A percentile compares a stretch with the other conserved stretches of the same genome.
Conservation (phyloP, 306 rosid species). For the Comarum palustre region DNA sequence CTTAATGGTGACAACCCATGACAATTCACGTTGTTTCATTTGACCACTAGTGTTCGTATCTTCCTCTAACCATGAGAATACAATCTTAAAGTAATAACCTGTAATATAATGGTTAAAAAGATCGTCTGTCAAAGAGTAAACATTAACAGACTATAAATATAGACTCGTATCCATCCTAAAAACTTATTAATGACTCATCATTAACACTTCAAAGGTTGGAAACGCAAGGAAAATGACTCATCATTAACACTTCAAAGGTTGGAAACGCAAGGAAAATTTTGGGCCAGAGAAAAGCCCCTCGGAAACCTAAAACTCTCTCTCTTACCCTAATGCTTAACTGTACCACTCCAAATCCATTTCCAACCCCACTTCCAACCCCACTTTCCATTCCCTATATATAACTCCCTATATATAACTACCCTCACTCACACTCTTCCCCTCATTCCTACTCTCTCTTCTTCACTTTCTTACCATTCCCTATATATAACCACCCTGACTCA, state of each 20-base stretch:
- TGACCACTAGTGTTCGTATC: too few relatives aligned
- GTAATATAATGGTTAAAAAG: too few relatives aligned
- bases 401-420: slow-evolving; percentile 20
- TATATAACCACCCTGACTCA: slow-evolving; percentile 11
- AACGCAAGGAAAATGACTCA: too few relatives aligned
- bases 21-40: too few relatives aligned
- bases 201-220: too few relatives aligned
- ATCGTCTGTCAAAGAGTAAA: too few relatives aligned
- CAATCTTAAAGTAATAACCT: too few relatives aligned
- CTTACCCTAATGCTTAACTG: neutral
- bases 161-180: too few relatives aligned
- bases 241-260: slow-evolving; percentile 53
- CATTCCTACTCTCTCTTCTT: slow-evolving; percentile 15
- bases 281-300: slow-evolving; percentile 28
- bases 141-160: too few relatives aligned
- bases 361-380: slow-evolving; percentile 15
- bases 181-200: too few relatives aligned
- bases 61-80: too few relatives aligned
- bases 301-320: slow-evolving; percentile 11
- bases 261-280: slow-evolving; percentile 57
- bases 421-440: slow-evolving; percentile 13
- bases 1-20: too few relatives aligned
- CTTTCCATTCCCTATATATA: slow-evolving; percentile 17
- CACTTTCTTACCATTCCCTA: slow-evolving; percentile 27
- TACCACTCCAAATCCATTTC: neutral